Evolutionary conservation across 2,329 filamentous ascomycete genomes (phyloP).

Genomic region (Neurospora sp.): DNA sequence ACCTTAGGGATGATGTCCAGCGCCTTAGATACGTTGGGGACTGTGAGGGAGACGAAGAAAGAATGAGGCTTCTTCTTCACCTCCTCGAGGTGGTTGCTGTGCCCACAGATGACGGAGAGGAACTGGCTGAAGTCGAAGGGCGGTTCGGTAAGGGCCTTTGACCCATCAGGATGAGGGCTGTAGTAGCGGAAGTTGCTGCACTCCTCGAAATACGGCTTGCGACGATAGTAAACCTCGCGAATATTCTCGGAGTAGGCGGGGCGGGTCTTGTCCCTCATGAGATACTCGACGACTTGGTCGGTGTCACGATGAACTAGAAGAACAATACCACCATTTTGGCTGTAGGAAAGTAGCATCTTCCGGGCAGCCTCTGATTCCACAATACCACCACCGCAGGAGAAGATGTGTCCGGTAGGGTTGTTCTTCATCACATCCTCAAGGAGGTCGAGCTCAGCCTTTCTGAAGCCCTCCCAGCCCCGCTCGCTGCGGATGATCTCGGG

Average conservation of each 20-base stretch:
- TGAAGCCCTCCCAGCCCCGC: slow-evolving; percentile 80
- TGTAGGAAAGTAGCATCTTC: slow-evolving; percentile 62
- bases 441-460: slow-evolving; percentile 65
- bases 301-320: slow-evolving; percentile 82
- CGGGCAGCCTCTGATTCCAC: slow-evolving; percentile 79
- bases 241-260: slow-evolving; percentile 92
- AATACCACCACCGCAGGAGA: slow-evolving; percentile 89
- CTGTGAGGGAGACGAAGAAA: slow-evolving; percentile 87
- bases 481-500: slow-evolving; percentile 69
- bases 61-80: slow-evolving; percentile 60
- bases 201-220: slow-evolving; percentile 80
- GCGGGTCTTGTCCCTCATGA: slow-evolving; percentile 78
- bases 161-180: slow-evolving; percentile 54
- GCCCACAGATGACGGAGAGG: slow-evolving; percentile 57
- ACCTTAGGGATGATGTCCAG: slow-evolving; percentile 58
- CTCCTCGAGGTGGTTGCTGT: slow-evolving; percentile 42
- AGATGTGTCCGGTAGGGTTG: slow-evolving; percentile 65
- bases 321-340: slow-evolving; percentile 69
- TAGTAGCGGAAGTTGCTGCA: slow-evolving; percentile 95
- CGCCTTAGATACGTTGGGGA: slow-evolving; percentile 60
- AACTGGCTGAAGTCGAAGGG: slow-evolving; percentile 66
- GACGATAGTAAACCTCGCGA: slow-evolving; percentile 77
- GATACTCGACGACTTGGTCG: slow-evolving; percentile 76
- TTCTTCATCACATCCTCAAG: slow-evolving; percentile 65
- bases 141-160: slow-evolving; percentile 29